Evolutionary conservation across 306 rosid genomes (phyloP).

Genomic region (Calophaca sinica): DNA sequence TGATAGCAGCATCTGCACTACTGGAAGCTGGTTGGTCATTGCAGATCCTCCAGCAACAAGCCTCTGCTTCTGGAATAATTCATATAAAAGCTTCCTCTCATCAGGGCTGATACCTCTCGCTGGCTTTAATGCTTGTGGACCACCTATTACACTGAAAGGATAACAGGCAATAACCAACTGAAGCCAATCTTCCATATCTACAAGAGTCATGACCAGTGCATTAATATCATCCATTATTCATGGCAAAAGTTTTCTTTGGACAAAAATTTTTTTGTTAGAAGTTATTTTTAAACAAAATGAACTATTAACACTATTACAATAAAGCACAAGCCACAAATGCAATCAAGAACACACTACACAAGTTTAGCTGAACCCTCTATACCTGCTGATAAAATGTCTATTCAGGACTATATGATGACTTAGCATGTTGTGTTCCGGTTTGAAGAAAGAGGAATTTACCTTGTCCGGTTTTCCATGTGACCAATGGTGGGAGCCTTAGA

Average conservation of each 20-base stretch:
- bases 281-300: constrained; percentile 36
- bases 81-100: constrained; percentile 73
- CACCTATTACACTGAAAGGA: constrained; percentile 68
- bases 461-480: constrained; percentile 73
- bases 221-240: constrained; percentile 28
- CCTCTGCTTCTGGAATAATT: constrained; percentile 84
- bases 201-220: constrained; percentile 48
- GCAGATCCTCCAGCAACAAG: constrained; percentile 63
- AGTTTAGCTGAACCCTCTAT: constrained; percentile 10
- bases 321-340: constrained; percentile 20
- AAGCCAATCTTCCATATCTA: constrained; percentile 91
- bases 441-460: constrained; percentile 58
- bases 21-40: constrained; percentile 65
- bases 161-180: constrained; percentile 83
- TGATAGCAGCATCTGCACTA: constrained; percentile 82
- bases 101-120: constrained; percentile 64
- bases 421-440: neutral
- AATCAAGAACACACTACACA: constrained; percentile 4
- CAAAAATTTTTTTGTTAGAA: constrained; percentile 26
- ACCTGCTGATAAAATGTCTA: constrained; percentile 4
- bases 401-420: constrained; percentile 15
- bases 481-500: constrained; percentile 71
- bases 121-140: constrained; percentile 59
- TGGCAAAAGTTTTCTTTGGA: constrained; percentile 1
- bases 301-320: constrained; percentile 26